Evolutionary conservation across 345 rosid genomes (phyloP), one percentile per base, ranked within the genome.

Genomic region (Erucastrum elatum): DNA sequence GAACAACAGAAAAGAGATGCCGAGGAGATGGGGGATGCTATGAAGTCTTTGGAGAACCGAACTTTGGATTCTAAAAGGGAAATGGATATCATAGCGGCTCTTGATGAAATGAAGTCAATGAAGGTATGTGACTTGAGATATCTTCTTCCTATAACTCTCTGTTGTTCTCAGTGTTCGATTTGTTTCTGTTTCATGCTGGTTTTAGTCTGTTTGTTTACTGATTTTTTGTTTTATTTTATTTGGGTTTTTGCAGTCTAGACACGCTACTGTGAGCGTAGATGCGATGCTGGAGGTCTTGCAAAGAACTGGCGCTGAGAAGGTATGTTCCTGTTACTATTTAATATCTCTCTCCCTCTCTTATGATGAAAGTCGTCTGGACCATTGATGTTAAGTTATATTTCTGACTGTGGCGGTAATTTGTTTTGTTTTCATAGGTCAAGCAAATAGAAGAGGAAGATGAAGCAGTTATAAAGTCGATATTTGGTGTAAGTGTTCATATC

Each of bases 1-100:
- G 87, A 84, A 77, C 89, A 78, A 26, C 84, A 15, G 77, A 91
- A 86, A 78, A 82, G 97, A 74, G 94, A 84, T 34, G 89, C 89
- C 3, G 97, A 95, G 72, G 99, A 93, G 85, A 86, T 89, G 93
- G 98, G 98, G 12, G 97, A 95, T 82, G 97, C 97, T 0, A 95
- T 95, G 99, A 95, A 90, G 77, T 87, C 99, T 2, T 70, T 95
- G 86, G 97, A 93, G 86, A 95, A 95, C 60, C 74, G 98, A 35
- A 91, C 97, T 2, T 65, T 93, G 78, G 98, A 95, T 85, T 95
- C 97, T 1, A 95, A 95, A 74, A 85, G 94, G 79, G 97, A 95
- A 75, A 93, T 95, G 97, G 98, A 93, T 79, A 95, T 93, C 69
- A 84, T 93, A 67, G 98, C 98, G 2, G 90, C 98, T 0, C 96